A percentile compares a stretch with the other conserved stretches of the same genome.
Evolutionary conservation across 192 early-diverging fungal species (phyloP).

Genomic region (Podila clonocystis): DNA sequence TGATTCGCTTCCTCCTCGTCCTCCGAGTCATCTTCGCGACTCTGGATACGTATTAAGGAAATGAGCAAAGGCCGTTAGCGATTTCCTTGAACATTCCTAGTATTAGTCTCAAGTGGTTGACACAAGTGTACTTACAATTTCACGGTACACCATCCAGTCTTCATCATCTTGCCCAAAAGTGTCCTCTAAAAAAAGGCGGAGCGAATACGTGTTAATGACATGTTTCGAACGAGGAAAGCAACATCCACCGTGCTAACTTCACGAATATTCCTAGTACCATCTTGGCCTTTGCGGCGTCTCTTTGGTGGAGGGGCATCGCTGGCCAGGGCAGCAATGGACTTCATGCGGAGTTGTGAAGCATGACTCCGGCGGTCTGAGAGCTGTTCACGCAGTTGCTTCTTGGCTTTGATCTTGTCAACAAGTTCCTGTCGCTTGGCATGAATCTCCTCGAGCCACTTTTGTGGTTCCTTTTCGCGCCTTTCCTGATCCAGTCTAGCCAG

Average conservation of each 20-base stretch:
- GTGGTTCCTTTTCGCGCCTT: conserved; percentile 69
- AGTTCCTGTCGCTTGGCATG: conserved; percentile 64
- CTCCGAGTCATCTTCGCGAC: conserved; percentile 80
- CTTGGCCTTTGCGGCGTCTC: conserved; percentile 66
- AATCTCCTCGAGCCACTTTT: conserved; percentile 77
- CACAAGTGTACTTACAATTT: conserved; percentile 70
- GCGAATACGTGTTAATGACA: no score
- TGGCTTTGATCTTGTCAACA: conserved; percentile 76
- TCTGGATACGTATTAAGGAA: conserved; percentile 50
- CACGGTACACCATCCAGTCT: conserved; percentile 93
- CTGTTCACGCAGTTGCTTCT: conserved; percentile 76
- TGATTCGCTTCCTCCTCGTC: conserved; percentile 78
- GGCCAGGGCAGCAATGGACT: conserved; percentile 86
- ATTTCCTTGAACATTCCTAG: no score
- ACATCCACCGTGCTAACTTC: no score
- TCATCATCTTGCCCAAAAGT: conserved; percentile 94
- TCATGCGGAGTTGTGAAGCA: conserved; percentile 87
- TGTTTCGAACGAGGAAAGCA: no score
- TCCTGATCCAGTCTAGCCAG: conserved; percentile 77
- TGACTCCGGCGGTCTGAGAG: conserved; percentile 88
- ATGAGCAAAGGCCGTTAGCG: no score
- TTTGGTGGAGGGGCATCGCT: conserved; percentile 63
- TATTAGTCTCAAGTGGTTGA: no score
- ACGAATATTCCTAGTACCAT: conserved; percentile 43
- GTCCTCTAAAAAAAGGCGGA: conserved; percentile 68